phyloP scores from a whole-genome alignment of 2,329 filamentous ascomycete genomes.

The Fusarium chuoi region DNA sequence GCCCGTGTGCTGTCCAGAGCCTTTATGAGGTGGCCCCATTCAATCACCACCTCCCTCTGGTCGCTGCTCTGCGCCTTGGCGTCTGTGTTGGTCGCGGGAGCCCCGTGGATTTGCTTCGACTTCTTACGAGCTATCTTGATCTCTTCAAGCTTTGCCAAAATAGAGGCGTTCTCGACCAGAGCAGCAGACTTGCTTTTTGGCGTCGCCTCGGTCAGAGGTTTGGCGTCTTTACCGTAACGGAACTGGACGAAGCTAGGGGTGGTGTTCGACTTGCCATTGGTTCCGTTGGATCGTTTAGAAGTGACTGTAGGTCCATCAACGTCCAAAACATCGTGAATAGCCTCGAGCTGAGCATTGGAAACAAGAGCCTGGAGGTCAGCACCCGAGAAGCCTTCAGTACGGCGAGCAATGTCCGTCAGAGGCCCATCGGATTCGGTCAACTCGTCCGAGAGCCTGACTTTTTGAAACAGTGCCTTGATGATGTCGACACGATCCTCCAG shows the following conservation, averaged over 20 bases:
- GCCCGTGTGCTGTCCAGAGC: conserved; percentile 81
- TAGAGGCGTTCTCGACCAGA: conserved; percentile 80
- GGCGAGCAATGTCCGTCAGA: conserved; percentile 77
- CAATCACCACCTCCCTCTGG: conserved; percentile 79
- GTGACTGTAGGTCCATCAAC: conserved; percentile 59
- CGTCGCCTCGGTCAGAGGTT: conserved; percentile 52
- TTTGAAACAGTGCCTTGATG: conserved; percentile 81
- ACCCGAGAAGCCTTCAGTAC: conserved; percentile 91
- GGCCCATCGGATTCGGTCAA: conserved; percentile 66
- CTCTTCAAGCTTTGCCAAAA: conserved; percentile 82
- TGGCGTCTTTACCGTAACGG: conserved; percentile 74
- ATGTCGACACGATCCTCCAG: conserved; percentile 88
- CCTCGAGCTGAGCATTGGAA: conserved; percentile 96
- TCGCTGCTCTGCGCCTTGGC: conserved; percentile 48
- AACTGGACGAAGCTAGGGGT: conserved; percentile 80
- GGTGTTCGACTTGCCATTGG: conserved; percentile 43
- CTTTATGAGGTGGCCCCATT: conserved; percentile 83
- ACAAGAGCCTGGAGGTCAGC: conserved; percentile 95
- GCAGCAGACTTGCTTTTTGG: conserved; percentile 63
- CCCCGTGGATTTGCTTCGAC: conserved; percentile 49
- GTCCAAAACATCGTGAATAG: conserved; percentile 89
- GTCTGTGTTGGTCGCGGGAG: conserved; percentile 37
- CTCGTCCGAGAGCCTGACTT: conserved; percentile 77
- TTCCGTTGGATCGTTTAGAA: conserved; percentile 49
- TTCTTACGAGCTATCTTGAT: conserved; percentile 76